phyloP scores from a whole-genome alignment of 2,329 filamentous ascomycete species.

The Thielaviopsis euricoi region DNA sequence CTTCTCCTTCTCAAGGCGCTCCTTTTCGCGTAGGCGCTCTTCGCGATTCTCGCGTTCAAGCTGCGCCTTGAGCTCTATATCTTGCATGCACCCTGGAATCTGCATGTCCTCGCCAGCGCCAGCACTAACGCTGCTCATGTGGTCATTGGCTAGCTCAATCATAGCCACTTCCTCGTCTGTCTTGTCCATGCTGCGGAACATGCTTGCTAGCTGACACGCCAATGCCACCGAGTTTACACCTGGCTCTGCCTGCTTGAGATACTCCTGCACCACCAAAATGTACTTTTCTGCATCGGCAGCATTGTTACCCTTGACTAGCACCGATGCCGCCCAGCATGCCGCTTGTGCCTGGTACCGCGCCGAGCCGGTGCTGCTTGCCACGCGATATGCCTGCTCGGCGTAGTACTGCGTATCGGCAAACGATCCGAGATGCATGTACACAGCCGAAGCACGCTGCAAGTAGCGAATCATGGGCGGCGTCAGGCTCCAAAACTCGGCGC shows the following conservation, averaged over 20 bases:
- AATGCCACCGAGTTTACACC: slow-evolving; percentile 18
- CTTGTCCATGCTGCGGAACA: slow-evolving; percentile 35
- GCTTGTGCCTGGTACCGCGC: slow-evolving; percentile 39
- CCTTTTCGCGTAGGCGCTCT: background rate
- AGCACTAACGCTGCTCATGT: slow-evolving; percentile 18
- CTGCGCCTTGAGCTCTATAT: slow-evolving; percentile 18
- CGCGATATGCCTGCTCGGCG: slow-evolving; percentile 64
- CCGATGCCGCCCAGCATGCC: slow-evolving; percentile 35
- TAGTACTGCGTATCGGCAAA: slow-evolving; percentile 82
- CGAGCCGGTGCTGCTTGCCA: slow-evolving; percentile 53
- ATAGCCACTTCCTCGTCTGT: slow-evolving; percentile 26
- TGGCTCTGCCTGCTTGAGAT: background rate
- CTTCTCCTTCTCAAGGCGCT: background rate
- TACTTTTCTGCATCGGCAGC: slow-evolving; percentile 7
- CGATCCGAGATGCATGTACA: slow-evolving; percentile 73
- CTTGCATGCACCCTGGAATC: slow-evolving; percentile 19
- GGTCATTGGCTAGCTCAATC: slow-evolving; percentile 32
- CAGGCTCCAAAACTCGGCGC: slow-evolving; percentile 62
- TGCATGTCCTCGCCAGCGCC: background rate
- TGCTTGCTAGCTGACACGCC: slow-evolving; percentile 37
- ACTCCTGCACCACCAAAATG: slow-evolving; percentile 5
- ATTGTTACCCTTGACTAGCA: slow-evolving; percentile 37
- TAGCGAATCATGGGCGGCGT: slow-evolving; percentile 57
- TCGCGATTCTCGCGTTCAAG: background rate
- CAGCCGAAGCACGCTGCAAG: slow-evolving; percentile 54